These are phyloP conservation scores for Stephanodiscus minutulus DNA, from an alignment of 108 stramenopile genomes.

Conservation along the genomic window DNA sequence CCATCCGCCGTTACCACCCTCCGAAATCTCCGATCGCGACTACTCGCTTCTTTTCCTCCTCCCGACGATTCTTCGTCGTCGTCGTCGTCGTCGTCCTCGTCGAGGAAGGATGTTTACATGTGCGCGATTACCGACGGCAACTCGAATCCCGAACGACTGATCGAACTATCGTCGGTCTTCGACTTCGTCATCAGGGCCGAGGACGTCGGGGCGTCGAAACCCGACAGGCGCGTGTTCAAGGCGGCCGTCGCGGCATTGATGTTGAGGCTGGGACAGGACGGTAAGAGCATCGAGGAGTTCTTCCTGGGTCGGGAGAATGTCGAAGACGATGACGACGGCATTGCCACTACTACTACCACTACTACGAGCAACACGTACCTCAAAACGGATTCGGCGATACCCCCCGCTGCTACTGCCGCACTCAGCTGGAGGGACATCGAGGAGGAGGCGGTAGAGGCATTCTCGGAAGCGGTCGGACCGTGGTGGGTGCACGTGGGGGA, in stretches of 20 bases:
- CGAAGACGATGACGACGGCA: too few species aligned
- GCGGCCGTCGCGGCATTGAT: conserved; percentile 54
- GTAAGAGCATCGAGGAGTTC: conserved; percentile 38
- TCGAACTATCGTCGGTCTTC: conserved; percentile 50
- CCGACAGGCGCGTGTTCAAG: conserved; percentile 69
- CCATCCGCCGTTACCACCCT: conserved; percentile 48
- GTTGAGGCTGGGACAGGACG: conserved; percentile 23
- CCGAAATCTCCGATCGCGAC: conserved; percentile 31
- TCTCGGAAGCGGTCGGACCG: conserved; percentile 61
- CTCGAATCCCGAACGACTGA: conserved; percentile 68
- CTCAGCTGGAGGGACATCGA: conserved; percentile 35
- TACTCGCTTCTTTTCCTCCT: conserved; percentile 21
- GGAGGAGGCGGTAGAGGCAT: conserved; percentile 22
- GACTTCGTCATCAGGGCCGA: conserved; percentile 85
- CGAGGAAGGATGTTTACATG: conserved; percentile 60
- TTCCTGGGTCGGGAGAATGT: conserved; percentile 24
- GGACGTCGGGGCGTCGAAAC: conserved; percentile 78
- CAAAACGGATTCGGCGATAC: conserved; percentile 2
- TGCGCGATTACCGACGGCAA: conserved; percentile 90
- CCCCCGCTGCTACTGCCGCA: neutral
- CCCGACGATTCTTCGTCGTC: too few species aligned
- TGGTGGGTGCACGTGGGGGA: conserved; percentile 91
- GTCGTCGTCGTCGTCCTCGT: too few species aligned
- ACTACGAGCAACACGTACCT: neutral
- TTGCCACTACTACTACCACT: too few species aligned